A percentile compares a stretch with the other conserved stretches of the same genome.
Evolutionary conservation across 371 early-diverging fungal species (phyloP).

Genomic region (Syncephalastrum contaminatum): DNA sequence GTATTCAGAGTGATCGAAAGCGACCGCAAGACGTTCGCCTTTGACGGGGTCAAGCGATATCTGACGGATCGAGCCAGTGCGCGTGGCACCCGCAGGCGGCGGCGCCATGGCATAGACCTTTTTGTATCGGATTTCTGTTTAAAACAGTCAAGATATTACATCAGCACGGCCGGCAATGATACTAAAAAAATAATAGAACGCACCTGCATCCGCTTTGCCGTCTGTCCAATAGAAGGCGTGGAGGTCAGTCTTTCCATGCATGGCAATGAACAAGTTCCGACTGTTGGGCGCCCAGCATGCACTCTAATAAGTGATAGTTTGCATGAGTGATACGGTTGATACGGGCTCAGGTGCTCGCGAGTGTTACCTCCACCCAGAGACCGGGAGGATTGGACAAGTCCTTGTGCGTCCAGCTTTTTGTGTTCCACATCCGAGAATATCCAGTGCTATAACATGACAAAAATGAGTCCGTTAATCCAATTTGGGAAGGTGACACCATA

Average conservation of each 20-base stretch:
- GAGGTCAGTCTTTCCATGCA: constrained; percentile 35
- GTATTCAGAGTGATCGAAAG: constrained; percentile 24
- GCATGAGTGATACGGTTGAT: no score
- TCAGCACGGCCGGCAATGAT: background rate
- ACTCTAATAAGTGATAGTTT: constrained; percentile 14
- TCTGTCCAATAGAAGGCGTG: constrained; percentile 23
- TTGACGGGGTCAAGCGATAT: constrained; percentile 27
- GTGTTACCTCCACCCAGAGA: constrained; percentile 37
- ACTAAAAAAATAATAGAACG: background rate
- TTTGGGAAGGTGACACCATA: constrained; percentile 13
- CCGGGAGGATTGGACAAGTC: constrained; percentile 38
- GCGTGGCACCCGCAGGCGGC: background rate
- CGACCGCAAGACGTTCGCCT: constrained; percentile 33
- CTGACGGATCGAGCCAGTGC: constrained; percentile 27
- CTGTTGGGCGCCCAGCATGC: constrained; percentile 51
- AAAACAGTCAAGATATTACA: background rate
- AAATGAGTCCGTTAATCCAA: no score
- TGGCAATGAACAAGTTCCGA: constrained; percentile 32
- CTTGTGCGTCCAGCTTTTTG: constrained; percentile 31
- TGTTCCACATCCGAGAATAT: constrained; percentile 44
- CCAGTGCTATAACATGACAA: constrained; percentile 16
- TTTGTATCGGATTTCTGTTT: constrained; percentile 6
- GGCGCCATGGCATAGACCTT: constrained; percentile 7
- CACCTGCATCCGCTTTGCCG: constrained; percentile 8
- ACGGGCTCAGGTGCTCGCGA: no score